These are phyloP conservation scores for Corylus heterophylla DNA, from an alignment of 306 rosid genomes.

Conservation along the genomic window DNA sequence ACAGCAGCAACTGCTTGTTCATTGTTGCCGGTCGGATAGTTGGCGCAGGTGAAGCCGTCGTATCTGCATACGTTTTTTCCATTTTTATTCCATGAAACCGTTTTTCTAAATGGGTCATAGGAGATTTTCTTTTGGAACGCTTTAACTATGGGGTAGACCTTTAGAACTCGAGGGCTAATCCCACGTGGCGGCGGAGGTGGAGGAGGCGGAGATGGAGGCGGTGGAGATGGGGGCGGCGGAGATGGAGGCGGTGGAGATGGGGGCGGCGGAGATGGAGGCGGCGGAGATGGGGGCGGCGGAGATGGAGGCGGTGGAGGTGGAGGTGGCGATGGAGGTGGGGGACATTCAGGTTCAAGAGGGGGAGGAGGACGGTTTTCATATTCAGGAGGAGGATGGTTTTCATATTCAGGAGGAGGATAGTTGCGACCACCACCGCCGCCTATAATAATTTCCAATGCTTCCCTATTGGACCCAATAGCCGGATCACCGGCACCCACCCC, in stretches of 20 bases:
- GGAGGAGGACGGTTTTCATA: conserved; percentile 33
- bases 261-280: fast-evolving
- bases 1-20: no score
- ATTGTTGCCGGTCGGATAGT: no score
- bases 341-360: conserved; percentile 18
- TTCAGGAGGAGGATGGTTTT: conserved; percentile 17
- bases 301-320: background rate
- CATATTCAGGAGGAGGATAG: conserved; percentile 30
- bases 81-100: conserved; percentile 32
- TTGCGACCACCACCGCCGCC: conserved; percentile 33
- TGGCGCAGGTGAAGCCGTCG: conserved; percentile 40
- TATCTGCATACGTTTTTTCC: background rate
- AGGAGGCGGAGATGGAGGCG: background rate
- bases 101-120: conserved; percentile 10
- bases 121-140: background rate
- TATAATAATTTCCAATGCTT: conserved; percentile 40
- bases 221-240: no score
- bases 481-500: background rate
- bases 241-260: background rate
- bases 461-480: conserved; percentile 29
- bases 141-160: conserved; percentile 29
- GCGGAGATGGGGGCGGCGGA: background rate
- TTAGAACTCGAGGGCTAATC: conserved; percentile 15
- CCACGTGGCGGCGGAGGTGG: background rate
- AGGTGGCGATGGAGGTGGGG: background rate